Base-by-base conservation (phyloP, 805 yeast species). In the Wickerhamiella nectarea region DNA sequence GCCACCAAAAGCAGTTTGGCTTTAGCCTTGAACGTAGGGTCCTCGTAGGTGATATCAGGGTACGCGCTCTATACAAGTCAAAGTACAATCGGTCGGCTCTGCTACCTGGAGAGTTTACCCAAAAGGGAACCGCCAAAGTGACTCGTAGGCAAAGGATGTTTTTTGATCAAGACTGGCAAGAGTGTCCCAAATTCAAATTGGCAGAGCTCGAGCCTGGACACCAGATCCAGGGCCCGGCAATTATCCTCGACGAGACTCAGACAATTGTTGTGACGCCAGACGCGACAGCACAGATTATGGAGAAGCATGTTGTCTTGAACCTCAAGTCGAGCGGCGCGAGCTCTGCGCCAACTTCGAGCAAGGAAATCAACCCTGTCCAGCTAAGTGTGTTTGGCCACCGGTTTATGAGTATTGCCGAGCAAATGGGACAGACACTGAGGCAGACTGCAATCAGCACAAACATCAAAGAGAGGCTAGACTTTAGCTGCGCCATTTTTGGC, bases 371-470 rank as follows among this genome's bases (percentile, higher is more conserved):
- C 52, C 91, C 91, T 1, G 73, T 83, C 26, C 64, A 76, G 50
- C 60, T 83, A 33, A 80, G 93, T 0, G 78, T 83, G 19, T 83
- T 83, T 61, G 79, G 84, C 26, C 86, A 82, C 59, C 66, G 93
- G 48, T 83, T 83, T 59, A 82, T 83, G 89, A 85, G 84, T 49
- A 82, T 84, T 58, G 94, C 94, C 7, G 93, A 83, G 52, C 89
- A 80, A 56, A 83, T 83, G 94, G 89, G 93, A 31, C 72, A 72
- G 29, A 79, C 87, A 4, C 65, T 83, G 44, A 80, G 81, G 50
- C 79, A 80, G 60, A 83, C 91, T 0, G 70, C 89, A 2, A 85
- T 83, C 8, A 76, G 85, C 4, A 80, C 87, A 2, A 83, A 83
- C 55, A 87, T 83, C 33, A 83, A 83, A 56, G 94, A 83, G 56